phyloP scores from a whole-genome alignment of 108 stramenopile species.

The Nitzschia inconspicua region DNA sequence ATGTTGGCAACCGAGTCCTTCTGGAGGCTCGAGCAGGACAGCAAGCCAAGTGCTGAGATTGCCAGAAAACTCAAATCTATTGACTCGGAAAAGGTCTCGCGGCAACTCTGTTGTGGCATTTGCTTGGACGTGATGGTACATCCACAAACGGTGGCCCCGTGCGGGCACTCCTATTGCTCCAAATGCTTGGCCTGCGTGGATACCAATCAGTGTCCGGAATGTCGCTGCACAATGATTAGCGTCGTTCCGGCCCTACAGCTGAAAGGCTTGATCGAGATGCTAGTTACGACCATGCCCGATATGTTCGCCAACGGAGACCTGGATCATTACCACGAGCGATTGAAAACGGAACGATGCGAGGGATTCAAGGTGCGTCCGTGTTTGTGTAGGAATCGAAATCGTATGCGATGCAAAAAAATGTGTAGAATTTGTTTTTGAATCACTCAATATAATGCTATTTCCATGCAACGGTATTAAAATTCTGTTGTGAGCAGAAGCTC shows the following conservation, averaged over 20 bases:
- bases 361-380: no score
- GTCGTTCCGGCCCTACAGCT: slow-evolving; percentile 11
- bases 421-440: no score
- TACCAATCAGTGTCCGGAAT: slow-evolving; percentile 22
- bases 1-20: no score
- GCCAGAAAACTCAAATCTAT: no score
- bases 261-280: slow-evolving; percentile 11
- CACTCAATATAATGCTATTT: no score
- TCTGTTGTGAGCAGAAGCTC: no score
- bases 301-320: slow-evolving; percentile 14
- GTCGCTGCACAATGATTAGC: slow-evolving; percentile 9
- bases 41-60: no score
- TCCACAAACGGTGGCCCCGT: slow-evolving; percentile 18
- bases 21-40: no score
- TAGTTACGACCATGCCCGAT: slow-evolving; percentile 14
- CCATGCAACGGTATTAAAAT: no score
- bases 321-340: slow-evolving; percentile 2
- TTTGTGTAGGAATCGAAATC: no score
- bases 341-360: not conserved
- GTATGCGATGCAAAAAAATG: no score
- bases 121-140: slow-evolving; percentile 29
- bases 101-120: slow-evolving; percentile 24
- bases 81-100: slow-evolving; percentile 9
- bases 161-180: slow-evolving; percentile 31
- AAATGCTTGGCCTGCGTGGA: not conserved